A percentile compares a stretch with the other conserved stretches of the same genome.
Conservation (phyloP, 1,284 basidiomycete genomes). For the Ganoderma sinense region DNA sequence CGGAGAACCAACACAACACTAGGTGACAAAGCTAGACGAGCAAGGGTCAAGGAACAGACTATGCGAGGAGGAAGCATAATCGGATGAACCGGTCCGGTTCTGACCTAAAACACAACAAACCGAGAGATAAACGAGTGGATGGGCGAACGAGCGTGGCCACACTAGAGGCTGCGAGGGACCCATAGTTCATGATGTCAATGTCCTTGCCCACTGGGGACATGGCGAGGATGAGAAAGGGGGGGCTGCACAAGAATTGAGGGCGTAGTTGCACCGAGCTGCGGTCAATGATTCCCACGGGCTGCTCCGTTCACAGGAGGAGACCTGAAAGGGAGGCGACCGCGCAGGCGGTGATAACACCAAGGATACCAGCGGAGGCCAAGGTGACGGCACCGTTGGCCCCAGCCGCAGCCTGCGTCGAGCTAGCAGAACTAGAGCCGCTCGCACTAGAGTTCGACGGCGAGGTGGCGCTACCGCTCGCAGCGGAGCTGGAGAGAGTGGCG, state of each 20-base stretch:
- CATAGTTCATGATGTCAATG: conserved; percentile 14
- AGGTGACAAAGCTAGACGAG: background rate
- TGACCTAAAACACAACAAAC: conserved; percentile 9
- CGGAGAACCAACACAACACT: background rate
- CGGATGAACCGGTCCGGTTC: conserved; percentile 3
- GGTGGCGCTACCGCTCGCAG: conserved; percentile 20
- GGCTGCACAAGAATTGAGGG: conserved; percentile 31
- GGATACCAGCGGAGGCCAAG: conserved; percentile 23
- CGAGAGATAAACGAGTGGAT: conserved; percentile 25
- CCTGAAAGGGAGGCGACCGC: conserved; percentile 37
- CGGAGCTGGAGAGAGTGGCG: conserved; percentile 13
- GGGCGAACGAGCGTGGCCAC: conserved; percentile 23
- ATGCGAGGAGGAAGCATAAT: background rate
- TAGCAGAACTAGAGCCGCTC: conserved; percentile 15
- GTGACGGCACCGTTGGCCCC: conserved; percentile 22
- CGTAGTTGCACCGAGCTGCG: conserved; percentile 2
- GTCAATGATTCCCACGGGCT: conserved; percentile 8
- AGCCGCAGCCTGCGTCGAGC: conserved; percentile 17
- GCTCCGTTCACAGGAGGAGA: conserved; percentile 32
- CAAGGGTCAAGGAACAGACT: background rate
- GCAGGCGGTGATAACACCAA: conserved; percentile 36
- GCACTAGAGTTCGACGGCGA: conserved; percentile 14
- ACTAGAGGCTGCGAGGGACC: conserved; percentile 12
- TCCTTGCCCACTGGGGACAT: conserved; percentile 8
- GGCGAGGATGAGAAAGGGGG: conserved; percentile 9